These are phyloP conservation scores for Gentiana macrophylla DNA, from an alignment of 257 asterid genomes.

Conservation along the genomic window DNA sequence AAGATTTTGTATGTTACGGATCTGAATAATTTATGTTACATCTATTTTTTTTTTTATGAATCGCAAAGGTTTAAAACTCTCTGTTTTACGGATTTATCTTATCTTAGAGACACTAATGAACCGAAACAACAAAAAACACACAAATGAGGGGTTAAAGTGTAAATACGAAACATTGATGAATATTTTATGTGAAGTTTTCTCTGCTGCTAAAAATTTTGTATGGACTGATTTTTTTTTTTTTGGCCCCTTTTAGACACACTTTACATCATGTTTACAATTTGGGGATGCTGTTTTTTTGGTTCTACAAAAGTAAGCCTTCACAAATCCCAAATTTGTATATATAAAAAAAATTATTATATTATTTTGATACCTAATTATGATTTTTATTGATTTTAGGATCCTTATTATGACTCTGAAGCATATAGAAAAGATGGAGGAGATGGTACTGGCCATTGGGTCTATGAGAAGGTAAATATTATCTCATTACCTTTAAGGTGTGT, in stretches of 20 bases:
- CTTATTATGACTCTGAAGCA: slow-evolving; percentile 68
- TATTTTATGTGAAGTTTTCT: not conserved
- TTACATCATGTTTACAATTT: slow-evolving; percentile 74
- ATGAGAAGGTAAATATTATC: slow-evolving; percentile 50
- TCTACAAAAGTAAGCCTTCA: slow-evolving; percentile 39
- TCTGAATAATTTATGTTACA: not conserved
- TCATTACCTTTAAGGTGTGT: too few species aligned
- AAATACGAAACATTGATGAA: too few species aligned
- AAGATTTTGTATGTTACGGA: too few species aligned
- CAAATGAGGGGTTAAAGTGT: too few species aligned
- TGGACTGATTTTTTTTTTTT: not conserved
- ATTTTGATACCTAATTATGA: too few species aligned
- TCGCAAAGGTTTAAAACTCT: too few species aligned
- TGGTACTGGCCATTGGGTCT: slow-evolving; percentile 85
- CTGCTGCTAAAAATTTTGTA: not conserved
- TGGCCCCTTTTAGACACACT: slow-evolving; percentile 35
- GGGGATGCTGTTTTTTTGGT: slow-evolving; percentile 93
- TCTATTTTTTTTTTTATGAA: not conserved
- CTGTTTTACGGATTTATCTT: too few species aligned
- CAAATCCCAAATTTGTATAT: not conserved
- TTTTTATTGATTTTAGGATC: slow-evolving; percentile 39
- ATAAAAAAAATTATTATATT: not conserved
- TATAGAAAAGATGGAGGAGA: slow-evolving; percentile 84
- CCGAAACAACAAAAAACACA: too few species aligned
- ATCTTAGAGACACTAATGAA: too few species aligned